A percentile compares a stretch with the other conserved stretches of the same genome.
These are phyloP conservation scores for Candida nemodendra DNA, from an alignment of 805 yeast species.

Conservation along the genomic window DNA sequence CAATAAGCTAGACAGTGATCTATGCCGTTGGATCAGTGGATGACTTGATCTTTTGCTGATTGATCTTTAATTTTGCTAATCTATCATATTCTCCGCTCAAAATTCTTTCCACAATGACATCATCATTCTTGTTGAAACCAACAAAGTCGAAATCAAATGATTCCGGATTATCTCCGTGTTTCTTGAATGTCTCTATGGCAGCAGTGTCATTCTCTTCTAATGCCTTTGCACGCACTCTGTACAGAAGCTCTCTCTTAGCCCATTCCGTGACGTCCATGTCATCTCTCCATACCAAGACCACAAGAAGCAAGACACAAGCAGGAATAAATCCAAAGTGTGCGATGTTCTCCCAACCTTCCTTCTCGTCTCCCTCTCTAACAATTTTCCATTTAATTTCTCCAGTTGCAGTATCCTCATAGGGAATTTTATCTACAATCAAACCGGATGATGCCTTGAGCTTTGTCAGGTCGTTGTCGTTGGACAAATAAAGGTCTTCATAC, in stretches of 20 bases:
- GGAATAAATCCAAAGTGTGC: constrained; percentile 75
- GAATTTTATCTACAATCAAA: constrained; percentile 76
- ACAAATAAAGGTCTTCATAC: constrained; percentile 49
- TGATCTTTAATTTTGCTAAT: constrained; percentile 56
- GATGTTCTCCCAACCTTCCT: constrained; percentile 84
- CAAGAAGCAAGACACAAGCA: constrained; percentile 56
- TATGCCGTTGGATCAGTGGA: background rate
- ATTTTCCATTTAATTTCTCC: constrained; percentile 80
- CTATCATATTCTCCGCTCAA: constrained; percentile 82
- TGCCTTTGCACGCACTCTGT: constrained; percentile 69
- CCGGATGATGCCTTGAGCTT: constrained; percentile 58
- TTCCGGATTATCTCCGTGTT: constrained; percentile 37
- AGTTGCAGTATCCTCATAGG: constrained; percentile 73
- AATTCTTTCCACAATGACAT: constrained; percentile 75
- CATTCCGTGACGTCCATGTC: constrained; percentile 58
- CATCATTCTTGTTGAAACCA: constrained; percentile 68
- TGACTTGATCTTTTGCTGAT: constrained; percentile 24
- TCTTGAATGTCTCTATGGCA: constrained; percentile 43
- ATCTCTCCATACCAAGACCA: constrained; percentile 49
- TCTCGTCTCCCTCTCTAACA: constrained; percentile 63
- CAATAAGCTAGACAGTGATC: constrained; percentile 3
- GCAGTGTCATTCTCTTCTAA: constrained; percentile 54
- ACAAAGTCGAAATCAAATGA: constrained; percentile 48
- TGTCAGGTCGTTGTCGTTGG: constrained; percentile 60
- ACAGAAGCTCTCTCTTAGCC: constrained; percentile 80